Conservation (phyloP, 2,329 filamentous ascomycete species). For the Arthrobotrys entomopaga region DNA sequence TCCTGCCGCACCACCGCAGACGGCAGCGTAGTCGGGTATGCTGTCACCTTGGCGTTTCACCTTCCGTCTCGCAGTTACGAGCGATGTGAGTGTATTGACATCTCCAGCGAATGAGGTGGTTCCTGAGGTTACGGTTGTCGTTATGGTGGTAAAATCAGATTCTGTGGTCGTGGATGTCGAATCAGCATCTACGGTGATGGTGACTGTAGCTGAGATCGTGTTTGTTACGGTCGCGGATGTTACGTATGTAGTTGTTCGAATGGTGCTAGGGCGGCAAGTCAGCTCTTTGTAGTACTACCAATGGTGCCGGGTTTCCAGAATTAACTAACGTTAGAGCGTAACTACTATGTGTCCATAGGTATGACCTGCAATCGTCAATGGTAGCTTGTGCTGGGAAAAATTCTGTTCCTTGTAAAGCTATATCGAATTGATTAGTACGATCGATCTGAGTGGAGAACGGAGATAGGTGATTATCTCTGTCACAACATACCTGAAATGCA, state of each 20-base stretch:
- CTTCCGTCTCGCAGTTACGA: neutral
- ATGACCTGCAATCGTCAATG: slow-evolving; percentile 22
- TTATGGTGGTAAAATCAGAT: neutral
- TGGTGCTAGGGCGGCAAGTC: slow-evolving; percentile 7
- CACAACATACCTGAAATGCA: slow-evolving; percentile 26
- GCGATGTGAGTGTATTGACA: slow-evolving; percentile 12
- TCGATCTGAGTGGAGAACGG: too few relatives aligned
- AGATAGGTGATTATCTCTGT: neutral
- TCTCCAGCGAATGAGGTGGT: slow-evolving; percentile 5
- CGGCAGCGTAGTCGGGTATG: slow-evolving; percentile 58
- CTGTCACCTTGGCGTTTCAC: slow-evolving; percentile 11
- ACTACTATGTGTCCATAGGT: slow-evolving; percentile 28
- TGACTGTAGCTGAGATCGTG: slow-evolving; percentile 4
- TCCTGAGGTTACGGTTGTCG: slow-evolving; percentile 14
- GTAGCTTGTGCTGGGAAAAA: neutral
- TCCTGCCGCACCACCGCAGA: slow-evolving; percentile 51
- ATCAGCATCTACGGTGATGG: neutral
- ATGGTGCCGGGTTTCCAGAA: neutral
- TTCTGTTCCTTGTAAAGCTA: slow-evolving; percentile 11
- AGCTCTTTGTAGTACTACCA: neutral
- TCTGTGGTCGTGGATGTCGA: neutral
- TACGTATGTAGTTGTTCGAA: neutral
- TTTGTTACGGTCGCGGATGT: slow-evolving; percentile 16
- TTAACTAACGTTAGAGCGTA: slow-evolving; percentile 13
- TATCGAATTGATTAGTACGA: too few relatives aligned